Evolutionary conservation across 1,284 basidiomycete species (phyloP).

Genomic region (Meripilus lineatus): DNA sequence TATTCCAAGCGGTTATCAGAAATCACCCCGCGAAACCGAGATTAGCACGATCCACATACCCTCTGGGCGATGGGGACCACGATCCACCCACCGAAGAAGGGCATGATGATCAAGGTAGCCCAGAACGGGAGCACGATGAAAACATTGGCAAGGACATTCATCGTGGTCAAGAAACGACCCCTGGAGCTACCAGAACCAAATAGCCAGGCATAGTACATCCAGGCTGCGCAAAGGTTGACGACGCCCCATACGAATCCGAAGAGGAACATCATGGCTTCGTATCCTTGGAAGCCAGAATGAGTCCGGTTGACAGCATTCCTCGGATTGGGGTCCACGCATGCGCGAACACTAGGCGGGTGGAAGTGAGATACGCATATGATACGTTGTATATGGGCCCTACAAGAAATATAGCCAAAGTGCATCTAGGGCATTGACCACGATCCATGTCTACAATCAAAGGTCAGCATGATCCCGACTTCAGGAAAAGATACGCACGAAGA

Average conservation of each 20-base stretch:
- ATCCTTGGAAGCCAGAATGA: conserved; percentile 4
- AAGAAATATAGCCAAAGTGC: conserved; percentile 11
- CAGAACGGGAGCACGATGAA: conserved; percentile 6
- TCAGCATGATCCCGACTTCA: background rate
- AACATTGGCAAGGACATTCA: background rate
- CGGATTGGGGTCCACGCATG: conserved; percentile 8
- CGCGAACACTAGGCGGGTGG: conserved; percentile 4
- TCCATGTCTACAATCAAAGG: conserved; percentile 4
- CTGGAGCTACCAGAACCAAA: background rate
- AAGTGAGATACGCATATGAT: background rate
- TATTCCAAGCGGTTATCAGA: background rate
- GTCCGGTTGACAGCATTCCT: conserved; percentile 10
- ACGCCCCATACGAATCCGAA: conserved; percentile 10
- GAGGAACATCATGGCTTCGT: conserved; percentile 11
- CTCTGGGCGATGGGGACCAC: conserved; percentile 6
- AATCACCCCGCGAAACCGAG: background rate
- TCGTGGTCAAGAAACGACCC: background rate
- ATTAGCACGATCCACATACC: conserved; percentile 2
- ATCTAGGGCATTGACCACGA: conserved; percentile 6
- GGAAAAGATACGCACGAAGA: background rate
- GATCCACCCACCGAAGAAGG: conserved; percentile 12
- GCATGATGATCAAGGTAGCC: conserved; percentile 9
- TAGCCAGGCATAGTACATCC: background rate
- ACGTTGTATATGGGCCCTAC: conserved; percentile 2
- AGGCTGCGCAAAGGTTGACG: conserved; percentile 3